phyloP scores from a whole-genome alignment of 139 green algal genomes.

The Volvox reticuliferus region DNA sequence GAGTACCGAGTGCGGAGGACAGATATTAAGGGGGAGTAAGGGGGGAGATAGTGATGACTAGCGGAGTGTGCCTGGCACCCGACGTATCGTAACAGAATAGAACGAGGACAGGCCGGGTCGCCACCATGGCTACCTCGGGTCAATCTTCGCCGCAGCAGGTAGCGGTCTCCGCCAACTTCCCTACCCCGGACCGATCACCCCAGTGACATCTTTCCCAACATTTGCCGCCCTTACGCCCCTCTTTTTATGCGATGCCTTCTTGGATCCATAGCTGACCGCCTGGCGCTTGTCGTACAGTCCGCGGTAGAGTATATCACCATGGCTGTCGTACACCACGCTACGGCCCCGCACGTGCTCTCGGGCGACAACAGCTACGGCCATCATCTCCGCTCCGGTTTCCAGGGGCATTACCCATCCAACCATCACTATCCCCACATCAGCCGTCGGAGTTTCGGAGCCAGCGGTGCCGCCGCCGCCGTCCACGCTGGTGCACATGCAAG shows the following conservation, averaged over 20 bases:
- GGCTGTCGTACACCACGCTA: slow-evolving; percentile 31
- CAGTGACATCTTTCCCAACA: too few relatives aligned
- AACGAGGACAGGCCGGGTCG: too few relatives aligned
- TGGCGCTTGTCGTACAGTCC: slow-evolving; percentile 15
- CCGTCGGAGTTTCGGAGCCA: neutral
- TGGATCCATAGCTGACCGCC: slow-evolving; percentile 9
- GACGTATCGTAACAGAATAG: too few relatives aligned
- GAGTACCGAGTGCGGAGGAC: too few relatives aligned
- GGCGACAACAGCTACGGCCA: neutral
- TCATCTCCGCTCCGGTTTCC: neutral
- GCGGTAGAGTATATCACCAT: slow-evolving; percentile 17
- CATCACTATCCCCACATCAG: neutral
- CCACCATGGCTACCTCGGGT: too few relatives aligned
- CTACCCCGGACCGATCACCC: too few relatives aligned
- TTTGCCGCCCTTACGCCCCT: neutral
- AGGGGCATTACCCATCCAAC: neutral
- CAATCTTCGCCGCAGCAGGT: too few relatives aligned
- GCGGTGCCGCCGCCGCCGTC: neutral
- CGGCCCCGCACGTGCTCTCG: neutral
- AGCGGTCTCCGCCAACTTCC: too few relatives aligned
- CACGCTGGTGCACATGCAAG: too few relatives aligned
- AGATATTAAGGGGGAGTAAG: too few relatives aligned
- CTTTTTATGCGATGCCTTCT: neutral
- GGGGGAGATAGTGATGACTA: too few relatives aligned
- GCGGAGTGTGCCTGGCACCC: too few relatives aligned